phyloP scores from a whole-genome alignment of 805 yeast genomes.

The Torulaspora quercuum region DNA sequence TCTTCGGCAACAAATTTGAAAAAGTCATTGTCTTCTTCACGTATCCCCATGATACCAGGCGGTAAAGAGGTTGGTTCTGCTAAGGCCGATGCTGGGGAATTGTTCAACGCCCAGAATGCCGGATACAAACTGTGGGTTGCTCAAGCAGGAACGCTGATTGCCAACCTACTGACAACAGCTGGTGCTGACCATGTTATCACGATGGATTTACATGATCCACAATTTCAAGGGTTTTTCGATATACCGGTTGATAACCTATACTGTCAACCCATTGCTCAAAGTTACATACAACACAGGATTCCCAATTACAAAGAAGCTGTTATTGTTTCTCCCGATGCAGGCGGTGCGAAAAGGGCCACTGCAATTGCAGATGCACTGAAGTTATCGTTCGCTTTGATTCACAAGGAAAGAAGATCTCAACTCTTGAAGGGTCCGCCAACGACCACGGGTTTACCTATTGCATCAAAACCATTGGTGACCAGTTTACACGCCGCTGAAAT shows the following conservation, averaged over 20 bases:
- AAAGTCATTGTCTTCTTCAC: conserved; percentile 27
- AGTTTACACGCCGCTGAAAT: conserved; percentile 22
- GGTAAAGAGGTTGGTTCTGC: conserved; percentile 28
- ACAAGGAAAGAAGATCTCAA: conserved; percentile 76
- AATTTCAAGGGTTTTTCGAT: conserved; percentile 95
- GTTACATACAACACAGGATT: conserved; percentile 72
- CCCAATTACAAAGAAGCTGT: conserved; percentile 83
- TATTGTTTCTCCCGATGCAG: conserved; percentile 96
- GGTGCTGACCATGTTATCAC: conserved; percentile 97
- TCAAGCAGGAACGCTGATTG: conserved; percentile 89
- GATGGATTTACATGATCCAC: conserved; percentile 97
- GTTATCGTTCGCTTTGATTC: conserved; percentile 88
- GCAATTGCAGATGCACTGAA: conserved; percentile 88
- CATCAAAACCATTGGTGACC: conserved; percentile 22
- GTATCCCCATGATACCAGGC: conserved; percentile 39
- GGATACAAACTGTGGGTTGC: conserved; percentile 95
- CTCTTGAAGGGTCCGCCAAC: conserved; percentile 37
- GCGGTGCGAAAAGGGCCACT: conserved; percentile 97
- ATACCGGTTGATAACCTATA: conserved; percentile 93
- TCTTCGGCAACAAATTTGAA: conserved; percentile 13
- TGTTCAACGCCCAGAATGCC: conserved; percentile 44
- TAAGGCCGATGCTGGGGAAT: conserved; percentile 32
- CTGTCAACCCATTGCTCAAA: conserved; percentile 81
- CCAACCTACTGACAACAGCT: conserved; percentile 80
- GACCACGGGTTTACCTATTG: conserved; percentile 28